Percentiles rank a stretch among this genome's conserved stretches.
Evolutionary conservation across 2,329 filamentous ascomycete species (phyloP).

Genomic region (Epichloe sp.): DNA sequence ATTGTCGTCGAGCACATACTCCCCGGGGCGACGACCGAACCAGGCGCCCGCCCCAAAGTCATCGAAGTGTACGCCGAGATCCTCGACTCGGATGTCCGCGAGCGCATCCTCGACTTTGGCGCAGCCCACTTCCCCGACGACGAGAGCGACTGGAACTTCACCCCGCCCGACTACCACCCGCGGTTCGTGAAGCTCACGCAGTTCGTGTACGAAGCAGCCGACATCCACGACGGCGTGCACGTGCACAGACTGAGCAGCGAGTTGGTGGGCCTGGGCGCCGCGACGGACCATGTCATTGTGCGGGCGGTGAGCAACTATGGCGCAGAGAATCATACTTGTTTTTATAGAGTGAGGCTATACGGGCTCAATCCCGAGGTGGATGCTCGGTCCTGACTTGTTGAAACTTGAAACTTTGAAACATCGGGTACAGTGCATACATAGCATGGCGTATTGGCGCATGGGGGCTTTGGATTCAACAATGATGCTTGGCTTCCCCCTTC

Average conservation of each 20-base stretch:
- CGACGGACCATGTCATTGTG: conserved; percentile 40
- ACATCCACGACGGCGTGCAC: conserved; percentile 32
- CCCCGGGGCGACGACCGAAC: conserved; percentile 45
- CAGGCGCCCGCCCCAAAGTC: conserved; percentile 48
- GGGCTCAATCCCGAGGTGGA: conserved; percentile 24
- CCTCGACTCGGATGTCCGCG: conserved; percentile 28
- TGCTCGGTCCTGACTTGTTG: background rate
- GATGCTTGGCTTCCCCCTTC: too few relatives aligned
- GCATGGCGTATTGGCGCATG: background rate
- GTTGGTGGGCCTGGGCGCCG: conserved; percentile 31
- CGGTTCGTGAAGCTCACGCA: conserved; percentile 44
- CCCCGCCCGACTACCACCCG: conserved; percentile 14
- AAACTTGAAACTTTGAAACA: background rate
- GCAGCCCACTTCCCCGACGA: conserved; percentile 25
- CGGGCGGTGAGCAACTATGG: conserved; percentile 47
- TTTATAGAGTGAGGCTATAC: conserved; percentile 50
- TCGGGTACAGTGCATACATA: background rate
- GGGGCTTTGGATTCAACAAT: background rate
- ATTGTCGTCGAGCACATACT: conserved; percentile 62
- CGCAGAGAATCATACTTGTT: conserved; percentile 44
- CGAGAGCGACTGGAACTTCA: conserved; percentile 16
- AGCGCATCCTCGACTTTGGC: conserved; percentile 30
- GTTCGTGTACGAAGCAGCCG: conserved; percentile 38
- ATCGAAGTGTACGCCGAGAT: conserved; percentile 59
- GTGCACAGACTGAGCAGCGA: conserved; percentile 40